Base-by-base conservation (phyloP, 2,329 filamentous ascomycete genomes). In the Gnomoniopsis sp. region DNA sequence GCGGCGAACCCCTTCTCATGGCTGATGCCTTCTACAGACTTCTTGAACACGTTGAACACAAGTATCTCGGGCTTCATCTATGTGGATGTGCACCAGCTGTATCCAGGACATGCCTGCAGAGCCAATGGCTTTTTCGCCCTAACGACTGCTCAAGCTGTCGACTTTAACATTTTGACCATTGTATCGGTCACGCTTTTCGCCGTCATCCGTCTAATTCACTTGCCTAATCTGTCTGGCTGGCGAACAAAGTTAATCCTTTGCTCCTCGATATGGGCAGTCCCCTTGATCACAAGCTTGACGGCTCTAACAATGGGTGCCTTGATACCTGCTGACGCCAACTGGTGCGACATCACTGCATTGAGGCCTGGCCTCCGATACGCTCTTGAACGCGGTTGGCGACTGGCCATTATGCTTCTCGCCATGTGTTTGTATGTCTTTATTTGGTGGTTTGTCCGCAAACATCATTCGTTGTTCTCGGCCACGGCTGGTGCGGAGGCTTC, bases 101-200 rank as follows among this genome's bases (percentile, higher is more conserved):
- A 53, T 7, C 59, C 68, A 11, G 71, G 73, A 10, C 14, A 64
- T 0, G 71, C 70, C 3, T 79, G 77, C 61, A 68, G 68, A 7
- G 59, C 73, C 21, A 80, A 78, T 63, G 77, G 75, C 38, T 77
- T 74, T 65, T 61, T 78, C 43, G 75, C 75, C 21, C 78, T 79
- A 56, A 67, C 78, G 43, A 77, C 74, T 1, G 76, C 77, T 6
- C 76, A 79, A 63, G 72, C 74, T 4, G 70, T 70, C 30, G 73
- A 75, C 57, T 74, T 78, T 59, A 74, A 72, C 34, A 76, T 79
- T 50, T 67, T 79, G 12, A 72, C 76, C 33, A 79, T 79, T 22
- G 71, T 76, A 15, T 67, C 79, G 15, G 68, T 74, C 2, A 58
- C 55, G 22, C 43, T 58, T 14, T n/a, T 53, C 33, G 49, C 55